Conservation (phyloP, 2,329 filamentous ascomycete species). For the Fusarium torreyae region DNA sequence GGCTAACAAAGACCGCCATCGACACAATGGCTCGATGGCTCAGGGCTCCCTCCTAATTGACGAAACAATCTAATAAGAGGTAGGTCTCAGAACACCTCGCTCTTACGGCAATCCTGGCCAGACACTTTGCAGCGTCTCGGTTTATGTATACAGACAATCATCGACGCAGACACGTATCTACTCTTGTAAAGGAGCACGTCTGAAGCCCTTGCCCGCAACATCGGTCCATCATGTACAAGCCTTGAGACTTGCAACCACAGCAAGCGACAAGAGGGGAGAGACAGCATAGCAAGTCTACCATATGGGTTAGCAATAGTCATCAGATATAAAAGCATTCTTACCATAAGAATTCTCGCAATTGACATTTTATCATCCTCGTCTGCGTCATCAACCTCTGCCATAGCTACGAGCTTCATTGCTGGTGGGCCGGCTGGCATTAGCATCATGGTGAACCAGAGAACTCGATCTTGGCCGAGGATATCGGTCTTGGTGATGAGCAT, state of each 20-base stretch:
- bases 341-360: conserved; percentile 32
- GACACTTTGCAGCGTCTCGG: too few species aligned
- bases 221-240: conserved; percentile 11
- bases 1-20: too few species aligned
- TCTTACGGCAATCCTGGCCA: too few species aligned
- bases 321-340: neutral
- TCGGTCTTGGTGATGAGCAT: conserved; percentile 25
- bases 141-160: too few species aligned
- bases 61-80: too few species aligned
- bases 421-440: conserved; percentile 33
- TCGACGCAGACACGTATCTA: too few species aligned
- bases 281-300: conserved; percentile 27
- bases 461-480: conserved; percentile 19
- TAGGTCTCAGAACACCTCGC: too few species aligned
- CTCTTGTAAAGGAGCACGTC: too few species aligned
- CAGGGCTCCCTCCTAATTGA: too few species aligned
- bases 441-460: conserved; percentile 39
- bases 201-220: neutral
- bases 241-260: conserved; percentile 35
- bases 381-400: conserved; percentile 35
- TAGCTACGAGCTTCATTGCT: conserved; percentile 35
- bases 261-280: conserved; percentile 31
- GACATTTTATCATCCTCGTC: conserved; percentile 41
- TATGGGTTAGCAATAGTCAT: neutral
- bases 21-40: too few species aligned